Evolutionary conservation across 1,284 basidiomycete genomes (phyloP), one percentile per base, ranked within the genome.

Genomic region (Rhodotorula mucilaginosa): DNA sequence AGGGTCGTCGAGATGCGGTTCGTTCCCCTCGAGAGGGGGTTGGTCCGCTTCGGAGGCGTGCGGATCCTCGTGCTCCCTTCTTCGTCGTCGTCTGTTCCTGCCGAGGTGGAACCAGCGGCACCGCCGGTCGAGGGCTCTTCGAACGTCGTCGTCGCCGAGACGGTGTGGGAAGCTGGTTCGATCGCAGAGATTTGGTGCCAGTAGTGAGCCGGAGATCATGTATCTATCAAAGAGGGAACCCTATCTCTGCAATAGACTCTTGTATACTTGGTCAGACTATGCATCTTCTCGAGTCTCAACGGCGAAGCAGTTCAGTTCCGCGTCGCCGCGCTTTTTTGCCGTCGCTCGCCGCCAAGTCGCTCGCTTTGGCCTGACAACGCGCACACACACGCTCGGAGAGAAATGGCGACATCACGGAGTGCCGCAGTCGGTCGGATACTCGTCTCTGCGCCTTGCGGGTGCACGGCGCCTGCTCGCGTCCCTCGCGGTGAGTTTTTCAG

Each of bases 141-240:
- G 5, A 39, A 44, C 26, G 19, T 46, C 31, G 10, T 19, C 49
- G 58, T 3, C 13, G 39, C 57, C 61, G 48, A 52, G 48, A n/a
- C 44, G 18, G 62, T 68, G 12, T 39, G 47, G 26, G 67, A 68
- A 46, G 16, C 39, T n/a, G 49, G 31, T n/a, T 47, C 61, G 26
- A 48, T 64, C 3, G 67, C 48, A 3, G 67, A 68, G 26, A 26
- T 68, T 5, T 68, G 61, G 62, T 64, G 47, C 51, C 26, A 23
- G 26, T 26, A 26, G 26, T 26, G 26, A 26, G 26, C 26, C 26
- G 26, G 26, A 26, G 26, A 26, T 26, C 26, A 26, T 26, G 26
- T 21, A n/a, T 26, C 7, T n/a, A 44, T 44, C 39, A 10, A 13
- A 44, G 39, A 52, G 51, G n/a, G 23, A 26, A 13, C 10, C 49